Conservation (phyloP, 169 alveolate genomes). For the Toxoplasma gondii region DNA sequence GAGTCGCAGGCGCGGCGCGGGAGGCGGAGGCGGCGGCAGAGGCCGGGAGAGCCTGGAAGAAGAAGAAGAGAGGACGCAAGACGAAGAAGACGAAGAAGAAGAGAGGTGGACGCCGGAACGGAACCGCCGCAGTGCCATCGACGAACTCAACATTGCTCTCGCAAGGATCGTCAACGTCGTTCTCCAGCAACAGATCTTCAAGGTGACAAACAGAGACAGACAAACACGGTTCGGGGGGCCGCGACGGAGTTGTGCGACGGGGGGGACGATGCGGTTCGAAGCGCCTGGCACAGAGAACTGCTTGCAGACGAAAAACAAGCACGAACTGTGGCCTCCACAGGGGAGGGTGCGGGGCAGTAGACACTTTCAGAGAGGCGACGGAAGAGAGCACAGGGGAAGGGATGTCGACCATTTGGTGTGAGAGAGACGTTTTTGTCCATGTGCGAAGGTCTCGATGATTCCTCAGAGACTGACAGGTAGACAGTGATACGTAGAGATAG, state of each 20-base stretch:
- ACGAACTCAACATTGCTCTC: slow-evolving; percentile 72
- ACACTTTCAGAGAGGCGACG: no score
- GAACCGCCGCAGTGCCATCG: slow-evolving; percentile 67
- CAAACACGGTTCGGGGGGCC: neutral
- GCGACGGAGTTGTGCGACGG: neutral
- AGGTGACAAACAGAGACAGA: slow-evolving; percentile 49
- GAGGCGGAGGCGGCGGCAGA: neutral
- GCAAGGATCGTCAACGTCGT: slow-evolving; percentile 71
- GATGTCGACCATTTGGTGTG: no score
- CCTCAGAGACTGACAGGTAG: no score
- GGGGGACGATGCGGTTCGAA: slow-evolving; percentile 25
- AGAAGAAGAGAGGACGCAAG: neutral
- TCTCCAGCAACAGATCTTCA: slow-evolving; percentile 68
- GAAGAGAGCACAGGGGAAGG: no score
- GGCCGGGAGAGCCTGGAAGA: neutral
- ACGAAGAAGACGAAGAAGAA: slow-evolving; percentile 42
- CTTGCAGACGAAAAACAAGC: neutral
- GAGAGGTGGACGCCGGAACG: slow-evolving; percentile 1
- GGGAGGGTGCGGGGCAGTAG: no score
- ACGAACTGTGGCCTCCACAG: no score
- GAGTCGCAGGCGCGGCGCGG: neutral
- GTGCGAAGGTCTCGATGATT: no score
- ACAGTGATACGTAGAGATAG: no score
- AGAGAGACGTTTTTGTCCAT: no score
- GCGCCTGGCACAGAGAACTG: neutral